Evolutionary conservation across 73 alveolate genomes (phyloP), one percentile per base, ranked within the genome.

Genomic region (Paramecium octaurelia): DNA sequence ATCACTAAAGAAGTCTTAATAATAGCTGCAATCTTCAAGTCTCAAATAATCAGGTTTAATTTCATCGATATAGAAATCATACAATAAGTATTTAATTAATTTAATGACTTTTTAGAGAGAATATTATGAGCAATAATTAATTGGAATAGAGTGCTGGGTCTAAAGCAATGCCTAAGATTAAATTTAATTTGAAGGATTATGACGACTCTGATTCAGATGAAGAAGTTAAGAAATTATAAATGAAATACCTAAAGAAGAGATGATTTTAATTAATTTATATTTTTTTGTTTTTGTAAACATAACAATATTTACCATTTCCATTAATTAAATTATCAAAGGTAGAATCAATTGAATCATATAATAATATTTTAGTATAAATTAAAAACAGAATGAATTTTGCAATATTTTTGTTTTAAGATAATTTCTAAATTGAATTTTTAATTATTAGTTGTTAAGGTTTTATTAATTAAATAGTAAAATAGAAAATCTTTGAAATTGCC

Each of bases 111-210:
- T 64, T 48, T 64, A 64, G 84, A 34, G 84, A 64, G 48, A 64
- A 64, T 8, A 64, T 64, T 64, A 34, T 64, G 46, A 16, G n/a
- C 35, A 44, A 21, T 12, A 80, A 48, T 48, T 31, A 31, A 80
- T 80, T 80, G 8, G 91, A 80, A 20, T 48, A 80, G 57, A 80
- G 91, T 80, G 70, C 76, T 12, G 91, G 91, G 14, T 80, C 91
- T 12, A 80, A 46, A 44, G 46, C 57, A 5, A 34, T 80, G 43
- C 91, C 91, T 44, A 80, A 80, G 57, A 80, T 80, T 18, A 80
- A 80, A 80, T 80, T 43, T 80, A 48, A 80, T 24, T 46, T 80
- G 14, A 42, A 80, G 44, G 57, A 48, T 46, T 48, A 80, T 11
- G 70, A 80, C 11, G 76, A 80, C 4, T 80, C 91, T 8, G 91